A percentile compares a stretch with the other conserved stretches of the same genome.
Conservation (phyloP, 371 early-diverging fungal genomes). For the Apophysomyces ossiformis region DNA sequence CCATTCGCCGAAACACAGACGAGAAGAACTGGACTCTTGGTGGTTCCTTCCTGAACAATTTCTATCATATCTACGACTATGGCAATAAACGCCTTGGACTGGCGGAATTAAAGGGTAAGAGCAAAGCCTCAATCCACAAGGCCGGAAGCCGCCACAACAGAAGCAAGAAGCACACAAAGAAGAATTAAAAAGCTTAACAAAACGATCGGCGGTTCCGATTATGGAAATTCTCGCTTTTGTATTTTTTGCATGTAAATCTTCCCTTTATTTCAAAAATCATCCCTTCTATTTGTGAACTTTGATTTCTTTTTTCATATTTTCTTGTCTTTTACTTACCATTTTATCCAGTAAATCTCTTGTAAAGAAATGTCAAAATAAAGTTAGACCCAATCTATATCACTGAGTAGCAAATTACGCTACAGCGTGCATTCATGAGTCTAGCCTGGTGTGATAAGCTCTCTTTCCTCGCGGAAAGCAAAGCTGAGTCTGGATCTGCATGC, state of each 20-base stretch:
- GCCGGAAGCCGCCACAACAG: conserved; percentile 25
- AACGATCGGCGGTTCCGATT: not conserved
- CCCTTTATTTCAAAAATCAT: not conserved
- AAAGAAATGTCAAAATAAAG: conserved; percentile 10
- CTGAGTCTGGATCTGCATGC: too few species aligned
- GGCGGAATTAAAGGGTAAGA: conserved; percentile 40
- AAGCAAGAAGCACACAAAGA: conserved; percentile 6
- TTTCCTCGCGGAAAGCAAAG: too few species aligned
- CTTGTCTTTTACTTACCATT: not conserved
- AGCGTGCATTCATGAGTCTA: too few species aligned
- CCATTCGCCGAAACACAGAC: conserved; percentile 31
- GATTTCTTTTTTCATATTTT: not conserved
- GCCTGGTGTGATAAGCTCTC: too few species aligned
- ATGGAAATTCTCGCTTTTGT: not conserved
- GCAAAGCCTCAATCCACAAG: conserved; percentile 40
- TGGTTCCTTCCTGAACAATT: conserved; percentile 47
- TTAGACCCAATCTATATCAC: not conserved
- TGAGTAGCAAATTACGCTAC: not conserved
- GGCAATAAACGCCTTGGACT: conserved; percentile 43
- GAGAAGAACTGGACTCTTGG: conserved; percentile 49
- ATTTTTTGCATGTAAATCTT: conserved; percentile 5
- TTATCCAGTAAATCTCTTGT: conserved; percentile 2
- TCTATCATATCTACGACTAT: conserved; percentile 44
- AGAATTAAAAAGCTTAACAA: not conserved
- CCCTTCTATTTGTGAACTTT: not conserved